Evolutionary conservation across 2,329 filamentous ascomycete genomes (phyloP).

Genomic region (Knufia fluminis): DNA sequence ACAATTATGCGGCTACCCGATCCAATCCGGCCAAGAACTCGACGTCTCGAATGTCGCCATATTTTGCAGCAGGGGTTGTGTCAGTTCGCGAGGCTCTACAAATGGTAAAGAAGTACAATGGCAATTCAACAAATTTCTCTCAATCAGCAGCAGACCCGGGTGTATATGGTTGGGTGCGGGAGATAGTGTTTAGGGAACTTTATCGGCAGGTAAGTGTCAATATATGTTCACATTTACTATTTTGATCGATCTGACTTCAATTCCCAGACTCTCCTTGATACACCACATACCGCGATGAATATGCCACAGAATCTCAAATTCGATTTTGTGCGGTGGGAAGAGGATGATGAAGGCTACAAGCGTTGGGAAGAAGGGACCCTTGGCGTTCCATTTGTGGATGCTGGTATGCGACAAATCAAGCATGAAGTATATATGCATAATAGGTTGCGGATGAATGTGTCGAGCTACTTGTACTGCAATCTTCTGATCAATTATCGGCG

Average conservation of each 20-base stretch:
- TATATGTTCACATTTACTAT: no score
- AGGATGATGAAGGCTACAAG: constrained; percentile 41
- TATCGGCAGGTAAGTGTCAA: no score
- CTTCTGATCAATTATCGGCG: constrained; percentile 41
- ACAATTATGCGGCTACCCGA: constrained; percentile 27
- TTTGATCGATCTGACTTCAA: no score
- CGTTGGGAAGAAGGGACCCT: constrained; percentile 41
- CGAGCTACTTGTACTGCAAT: constrained; percentile 40
- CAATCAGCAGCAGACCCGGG: constrained; percentile 29
- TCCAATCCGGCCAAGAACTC: constrained; percentile 28
- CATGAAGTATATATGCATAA: constrained; percentile 46
- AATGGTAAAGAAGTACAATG: constrained; percentile 34
- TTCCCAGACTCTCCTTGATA: constrained; percentile 36
- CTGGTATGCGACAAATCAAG: constrained; percentile 44
- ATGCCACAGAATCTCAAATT: constrained; percentile 44
- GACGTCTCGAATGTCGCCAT: constrained; percentile 29
- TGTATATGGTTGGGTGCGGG: constrained; percentile 40
- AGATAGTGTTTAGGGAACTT: constrained; percentile 44
- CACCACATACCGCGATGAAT: constrained; percentile 43
- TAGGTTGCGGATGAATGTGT: constrained; percentile 42
- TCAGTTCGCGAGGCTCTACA: constrained; percentile 38
- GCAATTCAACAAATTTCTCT: constrained; percentile 36
- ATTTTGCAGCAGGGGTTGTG: constrained; percentile 31
- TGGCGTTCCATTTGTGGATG: constrained; percentile 43
- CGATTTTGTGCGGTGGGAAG: constrained; percentile 43